phyloP scores from a whole-genome alignment of 1,284 basidiomycete species.

The Papiliotrema fonsecae region DNA sequence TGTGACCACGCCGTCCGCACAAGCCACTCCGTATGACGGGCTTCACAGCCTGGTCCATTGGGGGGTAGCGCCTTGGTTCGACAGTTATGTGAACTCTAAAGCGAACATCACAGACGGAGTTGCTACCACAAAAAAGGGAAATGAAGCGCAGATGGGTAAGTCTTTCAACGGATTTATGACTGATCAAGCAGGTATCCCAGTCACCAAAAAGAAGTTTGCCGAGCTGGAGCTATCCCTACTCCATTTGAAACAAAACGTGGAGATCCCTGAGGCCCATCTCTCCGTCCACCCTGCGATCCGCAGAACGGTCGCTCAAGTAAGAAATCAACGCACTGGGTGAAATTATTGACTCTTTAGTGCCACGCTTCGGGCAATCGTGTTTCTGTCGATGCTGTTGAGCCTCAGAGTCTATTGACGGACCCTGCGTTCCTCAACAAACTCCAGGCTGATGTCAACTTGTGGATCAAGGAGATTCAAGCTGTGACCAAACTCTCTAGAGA shows the following conservation, averaged over 20 bases:
- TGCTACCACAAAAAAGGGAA: constrained; percentile 70
- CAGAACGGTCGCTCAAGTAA: constrained; percentile 71
- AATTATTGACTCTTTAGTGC: constrained; percentile 10
- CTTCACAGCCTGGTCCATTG: constrained; percentile 93
- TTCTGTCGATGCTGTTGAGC: constrained; percentile 46
- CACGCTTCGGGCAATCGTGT: constrained; percentile 34
- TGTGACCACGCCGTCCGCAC: constrained; percentile 42
- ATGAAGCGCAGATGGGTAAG: constrained; percentile 71
- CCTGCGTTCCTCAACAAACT: constrained; percentile 89
- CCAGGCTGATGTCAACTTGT: constrained; percentile 89
- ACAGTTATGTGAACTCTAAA: constrained; percentile 73
- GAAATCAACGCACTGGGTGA: constrained; percentile 5
- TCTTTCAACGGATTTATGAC: constrained; percentile 1
- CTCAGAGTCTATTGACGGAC: constrained; percentile 61
- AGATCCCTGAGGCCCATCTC: constrained; percentile 94
- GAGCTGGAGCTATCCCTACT: constrained; percentile 94
- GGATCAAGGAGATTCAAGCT: constrained; percentile 97
- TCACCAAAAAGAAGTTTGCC: constrained; percentile 98
- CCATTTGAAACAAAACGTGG: constrained; percentile 97
- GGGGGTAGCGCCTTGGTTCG: constrained; percentile 97
- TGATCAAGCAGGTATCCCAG: constrained; percentile 69
- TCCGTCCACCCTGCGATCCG: constrained; percentile 87
- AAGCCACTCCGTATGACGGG: constrained; percentile 78
- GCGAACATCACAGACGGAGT: constrained; percentile 50
- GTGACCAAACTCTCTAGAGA: constrained; percentile 91